Base-by-base conservation (phyloP, 208 protist species). In the Trypanosoma melophagium region DNA sequence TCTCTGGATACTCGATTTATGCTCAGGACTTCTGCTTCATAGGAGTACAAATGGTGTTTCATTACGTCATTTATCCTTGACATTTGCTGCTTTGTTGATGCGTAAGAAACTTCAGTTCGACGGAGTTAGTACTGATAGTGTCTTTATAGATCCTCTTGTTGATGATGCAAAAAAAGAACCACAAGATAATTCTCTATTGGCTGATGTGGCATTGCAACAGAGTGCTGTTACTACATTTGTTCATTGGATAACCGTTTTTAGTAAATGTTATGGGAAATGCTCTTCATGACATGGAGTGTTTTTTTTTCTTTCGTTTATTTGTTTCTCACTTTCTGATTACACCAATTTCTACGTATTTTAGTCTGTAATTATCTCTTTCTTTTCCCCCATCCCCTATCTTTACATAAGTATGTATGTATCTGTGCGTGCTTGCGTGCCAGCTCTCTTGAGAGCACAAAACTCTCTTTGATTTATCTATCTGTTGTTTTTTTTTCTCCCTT, bases 1-100 rank as follows among this genome's bases (percentile, higher is more conserved):
- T 41, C 31, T 90, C 49, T 95, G 80, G 80, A 72, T 90, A 25
- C 38, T 91, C 8, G 90, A 93, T 59, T 65, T 93, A 41, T 90
- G 81, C 71, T 85, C 77, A 57, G 86, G 77, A 7, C 66, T 95
- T 22, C 68, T 95, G 41, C 58, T 74, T 24, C 90, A 95, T 68
- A 74, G 69, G 21, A 68, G 56, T 7, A 64, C 71, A 47, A 95
- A 93, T 69, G 90, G 81, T 21, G 71, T 74, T n/a, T 92, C 81
- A 13, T 75, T 76, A 40, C 73, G 90, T 21, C 75, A 69, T 19
- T 71, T 95, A 7, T 81, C 87, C 22, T 63, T 95, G 54, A 93
- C 90, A 10, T 93, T 95, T 69, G 81, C 87, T 3, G 78, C 71
- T 35, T 60, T 95, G 28, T 77, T 95, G 28, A 56, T 69, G 55